Conservation (phyloP, 2,329 filamentous ascomycete genomes). For the Nothophaeocryptopus gaeumannii region DNA sequence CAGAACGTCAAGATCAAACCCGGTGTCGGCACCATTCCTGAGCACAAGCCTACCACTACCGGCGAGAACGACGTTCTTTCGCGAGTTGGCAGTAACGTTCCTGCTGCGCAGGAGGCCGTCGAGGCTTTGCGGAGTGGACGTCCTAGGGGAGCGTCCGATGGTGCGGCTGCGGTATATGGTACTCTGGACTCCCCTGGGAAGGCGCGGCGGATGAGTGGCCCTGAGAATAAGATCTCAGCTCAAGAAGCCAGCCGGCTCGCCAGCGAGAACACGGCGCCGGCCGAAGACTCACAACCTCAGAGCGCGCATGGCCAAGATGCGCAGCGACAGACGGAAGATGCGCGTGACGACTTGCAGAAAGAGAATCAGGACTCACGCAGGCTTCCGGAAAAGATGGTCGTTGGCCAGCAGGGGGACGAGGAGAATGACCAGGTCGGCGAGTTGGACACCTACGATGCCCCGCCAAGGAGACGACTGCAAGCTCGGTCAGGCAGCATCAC, state of each 20-base stretch:
- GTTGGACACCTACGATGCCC: constrained; percentile 20
- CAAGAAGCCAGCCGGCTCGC: constrained; percentile 28
- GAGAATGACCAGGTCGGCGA: constrained; percentile 20
- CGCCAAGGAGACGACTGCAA: constrained; percentile 27
- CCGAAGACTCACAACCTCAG: neutral
- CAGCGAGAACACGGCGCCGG: constrained; percentile 20
- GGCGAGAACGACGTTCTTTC: constrained; percentile 7
- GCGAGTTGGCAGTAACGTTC: constrained; percentile 1
- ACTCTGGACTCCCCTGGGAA: constrained; percentile 33
- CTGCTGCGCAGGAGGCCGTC: constrained; percentile 12
- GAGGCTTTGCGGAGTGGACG: constrained; percentile 14
- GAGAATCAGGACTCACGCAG: neutral
- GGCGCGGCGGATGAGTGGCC: constrained; percentile 16
- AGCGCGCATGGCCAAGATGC: constrained; percentile 6
- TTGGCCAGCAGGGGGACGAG: constrained; percentile 5
- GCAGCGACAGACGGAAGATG: constrained; percentile 4
- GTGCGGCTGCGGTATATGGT: constrained; percentile 57
- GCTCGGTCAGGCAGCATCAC: constrained; percentile 75
- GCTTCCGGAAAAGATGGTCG: constrained; percentile 13
- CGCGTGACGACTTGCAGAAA: neutral
- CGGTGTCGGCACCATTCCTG: constrained; percentile 45
- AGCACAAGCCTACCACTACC: constrained; percentile 31
- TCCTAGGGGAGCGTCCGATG: constrained; percentile 58
- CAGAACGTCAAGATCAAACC: constrained; percentile 65
- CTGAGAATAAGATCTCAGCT: constrained; percentile 19